Evolutionary conservation across 129 eudicot genomes (phyloP), one percentile per base, ranked within the genome.

Genomic region (Flaveria bidentis): DNA sequence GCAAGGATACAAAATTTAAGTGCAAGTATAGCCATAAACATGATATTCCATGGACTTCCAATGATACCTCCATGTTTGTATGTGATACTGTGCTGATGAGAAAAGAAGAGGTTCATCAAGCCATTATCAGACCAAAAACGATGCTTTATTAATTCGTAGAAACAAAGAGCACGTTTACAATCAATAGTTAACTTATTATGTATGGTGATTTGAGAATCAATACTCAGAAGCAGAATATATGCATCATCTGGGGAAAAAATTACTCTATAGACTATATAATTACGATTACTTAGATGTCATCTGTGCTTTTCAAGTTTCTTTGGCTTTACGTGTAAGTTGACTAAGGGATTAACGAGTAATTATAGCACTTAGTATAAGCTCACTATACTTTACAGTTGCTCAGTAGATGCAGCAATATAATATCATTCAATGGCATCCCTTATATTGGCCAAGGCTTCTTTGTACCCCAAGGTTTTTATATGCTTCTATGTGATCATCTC

Each of bases 11-110:
- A 71, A 55, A 15, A 18, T 26, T 51, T 16, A 20, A 58, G 44
- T 46, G 22, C n/a, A 62, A 62, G 65, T 65, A 69, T 23, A 74
- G 69, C 62, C 50, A 75, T 17, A 63, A 70, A 47, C 39, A 66
- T 45, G 52, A 69, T 51, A 25, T 13, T 33, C 68, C 33, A 44
- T 46, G 28, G 30, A 20, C 64, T 57, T 23, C 25, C 33, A 26
- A 23, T 42, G 36, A 50, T 8, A 73, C 42, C 25, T 53, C 46
- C 28, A 53, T 28, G 42, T 36, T 71, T 36, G 74, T 6, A 36
- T 41, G 18, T 33, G 26, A 67, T 47, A 26, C 30, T 26, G 30
- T 26, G 30, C 30, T 26, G 74, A 46, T 13, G 20, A 44, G 9
- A 73, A 30, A 23, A 33, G 11, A 3, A 60, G 28, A 61, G 26